A percentile compares a stretch with the other conserved stretches of the same genome.
These are phyloP conservation scores for Avicennia marina DNA, from an alignment of 257 asterid genomes.

Conservation along the genomic window DNA sequence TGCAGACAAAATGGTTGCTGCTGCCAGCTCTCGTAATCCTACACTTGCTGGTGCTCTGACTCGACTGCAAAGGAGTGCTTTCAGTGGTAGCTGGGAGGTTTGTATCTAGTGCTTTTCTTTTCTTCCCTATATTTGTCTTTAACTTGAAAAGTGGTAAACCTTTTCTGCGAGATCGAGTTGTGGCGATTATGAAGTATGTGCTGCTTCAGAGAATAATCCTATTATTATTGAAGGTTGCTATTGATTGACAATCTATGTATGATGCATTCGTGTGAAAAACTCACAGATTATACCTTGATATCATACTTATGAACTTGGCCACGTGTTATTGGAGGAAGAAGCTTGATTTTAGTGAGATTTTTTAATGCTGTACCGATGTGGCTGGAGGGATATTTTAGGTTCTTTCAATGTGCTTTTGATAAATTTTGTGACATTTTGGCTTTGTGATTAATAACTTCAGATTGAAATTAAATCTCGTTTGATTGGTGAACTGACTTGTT, in stretches of 20 bases:
- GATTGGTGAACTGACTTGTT: no score
- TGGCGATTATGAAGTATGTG: conserved; percentile 3
- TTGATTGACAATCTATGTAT: no score
- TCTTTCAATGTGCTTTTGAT: conserved; percentile 2
- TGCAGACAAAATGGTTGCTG: conserved; percentile 99
- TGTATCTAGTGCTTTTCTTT: conserved; percentile 6
- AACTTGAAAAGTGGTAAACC: background rate
- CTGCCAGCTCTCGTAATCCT: conserved; percentile 99
- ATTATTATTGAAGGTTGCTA: conserved; percentile 5
- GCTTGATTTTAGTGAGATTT: background rate
- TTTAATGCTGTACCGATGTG: background rate
- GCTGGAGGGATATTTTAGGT: background rate
- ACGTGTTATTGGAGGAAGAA: background rate
- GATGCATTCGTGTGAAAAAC: no score
- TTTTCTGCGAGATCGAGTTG: conserved; percentile 12
- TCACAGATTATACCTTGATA: no score
- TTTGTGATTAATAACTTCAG: background rate
- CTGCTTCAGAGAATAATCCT: conserved; percentile 8
- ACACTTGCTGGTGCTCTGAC: conserved; percentile 97
- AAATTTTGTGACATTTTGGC: background rate
- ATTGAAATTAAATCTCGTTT: no score
- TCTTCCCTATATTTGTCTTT: background rate
- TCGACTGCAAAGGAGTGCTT: conserved; percentile 97
- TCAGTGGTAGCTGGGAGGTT: conserved; percentile 99
- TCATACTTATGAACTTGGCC: background rate